Evolutionary conservation across 768 basidiomycete species (phyloP), one percentile per base, ranked within the genome.

Genomic region (Podaxis sp.): DNA sequence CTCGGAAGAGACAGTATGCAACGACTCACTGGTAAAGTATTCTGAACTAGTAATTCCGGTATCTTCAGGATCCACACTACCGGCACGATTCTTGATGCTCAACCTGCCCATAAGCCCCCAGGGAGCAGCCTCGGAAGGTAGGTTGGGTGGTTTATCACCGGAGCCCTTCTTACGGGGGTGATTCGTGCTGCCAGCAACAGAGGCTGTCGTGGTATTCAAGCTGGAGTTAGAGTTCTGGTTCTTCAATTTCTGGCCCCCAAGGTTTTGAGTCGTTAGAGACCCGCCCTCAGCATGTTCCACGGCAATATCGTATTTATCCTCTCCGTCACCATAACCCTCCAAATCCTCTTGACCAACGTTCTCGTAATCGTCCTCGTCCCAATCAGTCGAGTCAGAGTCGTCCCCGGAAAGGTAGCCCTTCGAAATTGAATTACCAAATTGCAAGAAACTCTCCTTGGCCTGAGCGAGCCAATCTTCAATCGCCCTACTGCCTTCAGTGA

Each of bases 391-490:
- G 59, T 80, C 79, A 27, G 73, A 72, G 50, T 84, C 83, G 43
- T 80, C 80, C 5, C 80, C 79, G 29, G 83, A 77, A 25, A 84
- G 73, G 57, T 78, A 82, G 65, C 74, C 79, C 70, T 79, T 80
- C 19, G 85, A 82, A 69, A 83, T 78, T 36, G 80, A 33, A 83
- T 86, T 64, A 85, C 81, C 38, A 81, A 86, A 62, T 91, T 85
- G 69, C 85, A 84, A 15, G 80, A 83, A 78, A 40, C 84, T 87
- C 63, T 86, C 83, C 55, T 85, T 82, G 0, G 91, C 91, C 70
- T 86, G 88, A 6, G 85, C 79, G 59, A 93, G 86, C 91, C 91
- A 93, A 63, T 89, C 85, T 65, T 85, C 82, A 50, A 91, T 83
- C 56, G 84, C 87, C 61, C 87, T 83, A 25, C 77, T 75, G 49